Evolutionary conservation across 1,284 basidiomycete species (phyloP), one percentile per base, ranked within the genome.

Genomic region (Microbotryomycetes sp.): DNA sequence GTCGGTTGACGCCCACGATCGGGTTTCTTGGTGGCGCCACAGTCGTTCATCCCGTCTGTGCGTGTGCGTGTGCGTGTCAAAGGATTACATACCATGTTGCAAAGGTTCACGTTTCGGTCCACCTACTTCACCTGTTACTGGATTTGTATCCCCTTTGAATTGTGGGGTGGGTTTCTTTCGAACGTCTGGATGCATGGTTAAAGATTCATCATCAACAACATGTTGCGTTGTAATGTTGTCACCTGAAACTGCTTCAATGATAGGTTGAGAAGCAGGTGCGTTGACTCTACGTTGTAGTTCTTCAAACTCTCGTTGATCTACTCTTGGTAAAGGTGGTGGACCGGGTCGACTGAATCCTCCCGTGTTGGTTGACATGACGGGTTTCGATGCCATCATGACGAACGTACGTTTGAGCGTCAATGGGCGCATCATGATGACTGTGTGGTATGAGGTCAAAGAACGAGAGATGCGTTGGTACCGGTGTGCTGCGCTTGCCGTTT

Each of bases 81-180:
- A 23, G 1, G 19, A 16, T 2, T 19, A 57, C 67, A 36, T 31
- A 69, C 67, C 65, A 54, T 67, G 65, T 6, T 29, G 73, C 59
- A 83, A 75, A 22, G 81, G 81, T 69, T 83, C 81, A 22, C 76
- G 75, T 73, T 83, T 83, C 1, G 81, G 81, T 0, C 81, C 81
- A 0, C 81, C 81, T 7, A 77, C 67, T 69, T 83, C 81, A 19
- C 81, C 81, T 31, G 81, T 83, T 22, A 70, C 70, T 3, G 81
- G 81, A 70, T 83, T 82, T 1, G 71, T 69, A 9, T 82, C 80
- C 4, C 81, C 81, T 57, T 81, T 77, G 58, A 82, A 83, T 52
- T 80, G 78, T 1, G 75, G 72, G 46, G 63, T 61, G 0, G 76
- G 75, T 54, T 71, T 72, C 16, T 62, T 55, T n/a, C 75, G 65